Evolutionary conservation across 768 basidiomycete genomes (phyloP).

Genomic region (Tephrocybe rancida): DNA sequence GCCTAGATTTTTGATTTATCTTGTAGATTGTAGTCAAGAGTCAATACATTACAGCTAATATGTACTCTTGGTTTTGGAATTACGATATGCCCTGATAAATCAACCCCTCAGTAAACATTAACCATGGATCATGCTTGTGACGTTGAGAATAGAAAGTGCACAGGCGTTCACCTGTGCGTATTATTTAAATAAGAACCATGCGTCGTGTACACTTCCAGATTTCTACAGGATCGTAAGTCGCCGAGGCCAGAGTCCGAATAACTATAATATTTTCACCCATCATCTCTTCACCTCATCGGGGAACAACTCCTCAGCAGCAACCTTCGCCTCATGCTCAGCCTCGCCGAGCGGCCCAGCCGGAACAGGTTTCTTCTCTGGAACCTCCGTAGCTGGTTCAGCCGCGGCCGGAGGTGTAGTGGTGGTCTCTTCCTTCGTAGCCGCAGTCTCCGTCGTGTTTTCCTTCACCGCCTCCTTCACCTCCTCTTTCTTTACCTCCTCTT

Average conservation of each 20-base stretch:
- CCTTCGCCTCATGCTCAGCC: slow-evolving; percentile 16
- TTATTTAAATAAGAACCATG: not conserved
- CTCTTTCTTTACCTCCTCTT: too few relatives aligned
- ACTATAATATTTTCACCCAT: not conserved
- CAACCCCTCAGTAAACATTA: too few relatives aligned
- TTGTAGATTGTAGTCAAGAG: not conserved
- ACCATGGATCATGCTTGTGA: too few relatives aligned
- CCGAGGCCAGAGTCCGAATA: not conserved
- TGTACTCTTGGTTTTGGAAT: not conserved
- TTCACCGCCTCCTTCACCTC: not conserved
- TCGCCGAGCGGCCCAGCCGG: slow-evolving; percentile 9
- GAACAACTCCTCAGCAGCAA: slow-evolving; percentile 15
- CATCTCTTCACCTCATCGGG: slow-evolving; percentile 6
- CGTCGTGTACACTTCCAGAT: slow-evolving; percentile 5
- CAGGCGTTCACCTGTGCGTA: too few relatives aligned
- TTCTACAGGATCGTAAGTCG: not conserved
- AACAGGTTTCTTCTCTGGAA: slow-evolving; percentile 5
- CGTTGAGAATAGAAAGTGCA: too few relatives aligned
- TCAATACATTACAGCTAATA: slow-evolving; percentile 1
- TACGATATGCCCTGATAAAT: too few relatives aligned
- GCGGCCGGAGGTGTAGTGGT: not conserved
- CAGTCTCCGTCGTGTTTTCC: not conserved
- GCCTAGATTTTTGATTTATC: slow-evolving; percentile 22
- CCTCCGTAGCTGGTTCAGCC: not conserved
- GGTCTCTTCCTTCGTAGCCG: not conserved